Percentiles rank a stretch among this genome's conserved stretches.
Conservation (phyloP, 495 filamentous ascomycete genomes). For the Glarea lozoyensis region DNA sequence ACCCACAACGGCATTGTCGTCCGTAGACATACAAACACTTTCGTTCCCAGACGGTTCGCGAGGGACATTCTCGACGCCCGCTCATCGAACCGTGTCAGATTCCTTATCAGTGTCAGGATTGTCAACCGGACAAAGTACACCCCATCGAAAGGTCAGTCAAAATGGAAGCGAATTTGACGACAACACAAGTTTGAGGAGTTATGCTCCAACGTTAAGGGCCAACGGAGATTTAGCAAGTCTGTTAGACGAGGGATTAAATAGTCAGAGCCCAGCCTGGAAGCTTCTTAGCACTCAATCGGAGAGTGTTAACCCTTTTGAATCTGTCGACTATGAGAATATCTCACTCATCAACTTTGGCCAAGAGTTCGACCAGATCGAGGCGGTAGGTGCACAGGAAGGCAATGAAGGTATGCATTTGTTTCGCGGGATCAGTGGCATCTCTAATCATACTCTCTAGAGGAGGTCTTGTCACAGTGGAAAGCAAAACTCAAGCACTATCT, state of each 20-base stretch:
- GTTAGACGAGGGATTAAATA: constrained; percentile 56
- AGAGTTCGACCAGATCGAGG: constrained; percentile 74
- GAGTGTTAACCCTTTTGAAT: constrained; percentile 48
- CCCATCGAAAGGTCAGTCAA: constrained; percentile 18
- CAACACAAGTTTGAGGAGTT: constrained; percentile 74
- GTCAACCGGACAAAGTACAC: constrained; percentile 14
- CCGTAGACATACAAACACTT: constrained; percentile 65
- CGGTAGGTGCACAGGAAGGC: constrained; percentile 44
- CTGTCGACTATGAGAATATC: constrained; percentile 34
- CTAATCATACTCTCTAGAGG: constrained; percentile 34
- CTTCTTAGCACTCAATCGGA: constrained; percentile 48
- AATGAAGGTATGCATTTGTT: constrained; percentile 53
- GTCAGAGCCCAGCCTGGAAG: constrained; percentile 51
- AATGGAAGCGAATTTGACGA: constrained; percentile 62
- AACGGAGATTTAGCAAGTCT: constrained; percentile 76
- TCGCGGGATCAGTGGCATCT: not conserved
- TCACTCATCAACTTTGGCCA: constrained; percentile 54
- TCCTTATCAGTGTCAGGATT: constrained; percentile 10
- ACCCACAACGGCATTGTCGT: constrained; percentile 75
- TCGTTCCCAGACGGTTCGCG: constrained; percentile 58
- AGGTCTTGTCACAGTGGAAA: constrained; percentile 66
- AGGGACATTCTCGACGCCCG: constrained; percentile 48
- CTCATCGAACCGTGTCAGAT: constrained; percentile 14
- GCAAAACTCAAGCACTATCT: constrained; percentile 92
- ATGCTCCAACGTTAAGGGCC: constrained; percentile 62